A percentile compares a stretch with the other conserved stretches of the same genome.
These are phyloP conservation scores for Barnettozyma botsteinii DNA, from an alignment of 805 yeast species.

Conservation along the genomic window DNA sequence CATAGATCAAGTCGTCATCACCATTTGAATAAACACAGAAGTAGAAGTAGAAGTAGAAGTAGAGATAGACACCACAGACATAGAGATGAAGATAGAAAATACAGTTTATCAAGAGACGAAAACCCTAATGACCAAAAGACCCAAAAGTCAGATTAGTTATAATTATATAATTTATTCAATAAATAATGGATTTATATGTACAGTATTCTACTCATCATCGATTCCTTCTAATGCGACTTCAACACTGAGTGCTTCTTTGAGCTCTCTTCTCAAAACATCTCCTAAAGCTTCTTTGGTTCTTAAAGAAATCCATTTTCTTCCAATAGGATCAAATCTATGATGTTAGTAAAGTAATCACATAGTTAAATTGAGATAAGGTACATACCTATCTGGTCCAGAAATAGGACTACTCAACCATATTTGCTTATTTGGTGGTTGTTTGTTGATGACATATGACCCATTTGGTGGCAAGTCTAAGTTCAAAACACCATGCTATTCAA, in stretches of 20 bases:
- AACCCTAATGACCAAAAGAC: too few species aligned
- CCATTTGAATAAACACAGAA: not conserved
- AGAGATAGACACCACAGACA: not conserved
- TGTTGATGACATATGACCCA: conserved; percentile 90
- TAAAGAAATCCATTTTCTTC: conserved; percentile 72
- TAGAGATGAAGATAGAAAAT: too few species aligned
- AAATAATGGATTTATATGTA: not conserved
- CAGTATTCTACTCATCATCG: conserved; percentile 8
- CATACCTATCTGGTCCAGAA: conserved; percentile 73
- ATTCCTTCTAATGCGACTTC: conserved; percentile 20
- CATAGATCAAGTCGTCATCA: conserved; percentile 4
- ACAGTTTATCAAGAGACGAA: too few species aligned
- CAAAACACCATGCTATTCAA: conserved; percentile 70
- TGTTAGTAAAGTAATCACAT: conserved; percentile 2
- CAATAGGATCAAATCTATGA: conserved; percentile 58
- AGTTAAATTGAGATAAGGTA: not conserved
- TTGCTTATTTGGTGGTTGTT: conserved; percentile 96
- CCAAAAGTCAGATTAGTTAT: too few species aligned
- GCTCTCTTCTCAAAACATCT: conserved; percentile 46
- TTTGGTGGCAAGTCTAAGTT: conserved; percentile 61
- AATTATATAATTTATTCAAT: conserved; percentile 6
- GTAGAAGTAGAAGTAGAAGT: not conserved
- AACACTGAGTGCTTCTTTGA: conserved; percentile 30
- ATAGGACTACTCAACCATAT: conserved; percentile 93
- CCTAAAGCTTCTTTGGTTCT: conserved; percentile 54